Percentiles rank a stretch among this genome's conserved stretches.
These are phyloP conservation scores for Boletus vinaceobasis DNA, from an alignment of 768 basidiomycete genomes.

Conservation along the genomic window DNA sequence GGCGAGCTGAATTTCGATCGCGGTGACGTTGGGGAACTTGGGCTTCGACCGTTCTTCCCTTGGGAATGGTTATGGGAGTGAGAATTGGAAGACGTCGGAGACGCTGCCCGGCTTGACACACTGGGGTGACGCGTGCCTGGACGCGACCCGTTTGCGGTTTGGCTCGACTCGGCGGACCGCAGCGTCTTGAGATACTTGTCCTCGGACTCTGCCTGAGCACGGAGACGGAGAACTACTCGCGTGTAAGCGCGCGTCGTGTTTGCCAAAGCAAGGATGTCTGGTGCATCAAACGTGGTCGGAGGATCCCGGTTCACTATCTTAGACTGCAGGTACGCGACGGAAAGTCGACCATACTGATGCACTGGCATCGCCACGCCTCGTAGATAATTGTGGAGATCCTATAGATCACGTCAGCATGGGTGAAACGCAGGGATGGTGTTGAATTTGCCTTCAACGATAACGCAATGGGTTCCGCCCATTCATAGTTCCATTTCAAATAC, in stretches of 20 bases:
- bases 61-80: conserved; percentile 41
- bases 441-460: conserved; percentile 58
- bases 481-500: conserved; percentile 59
- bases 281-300: conserved; percentile 38
- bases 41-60: conserved; percentile 24
- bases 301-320: conserved; percentile 37
- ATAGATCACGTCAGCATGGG: conserved; percentile 10
- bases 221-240: conserved; percentile 72
- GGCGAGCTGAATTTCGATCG: conserved; percentile 58
- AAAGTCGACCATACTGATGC: conserved; percentile 65
- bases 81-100: conserved; percentile 45
- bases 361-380: conserved; percentile 72
- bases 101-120: conserved; percentile 62
- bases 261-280: conserved; percentile 50
- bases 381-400: conserved; percentile 83
- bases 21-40: conserved; percentile 21
- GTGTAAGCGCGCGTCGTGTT: conserved; percentile 73
- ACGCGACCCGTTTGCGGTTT: not conserved
- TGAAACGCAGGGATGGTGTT: not conserved
- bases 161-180: not conserved
- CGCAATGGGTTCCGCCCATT: conserved; percentile 56
- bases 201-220: conserved; percentile 74
- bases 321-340: conserved; percentile 55
- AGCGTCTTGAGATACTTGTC: conserved; percentile 22
- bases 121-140: conserved; percentile 35